Evolutionary conservation across 352 stramenopile genomes (phyloP).

Genomic region (Pythium volutum): DNA sequence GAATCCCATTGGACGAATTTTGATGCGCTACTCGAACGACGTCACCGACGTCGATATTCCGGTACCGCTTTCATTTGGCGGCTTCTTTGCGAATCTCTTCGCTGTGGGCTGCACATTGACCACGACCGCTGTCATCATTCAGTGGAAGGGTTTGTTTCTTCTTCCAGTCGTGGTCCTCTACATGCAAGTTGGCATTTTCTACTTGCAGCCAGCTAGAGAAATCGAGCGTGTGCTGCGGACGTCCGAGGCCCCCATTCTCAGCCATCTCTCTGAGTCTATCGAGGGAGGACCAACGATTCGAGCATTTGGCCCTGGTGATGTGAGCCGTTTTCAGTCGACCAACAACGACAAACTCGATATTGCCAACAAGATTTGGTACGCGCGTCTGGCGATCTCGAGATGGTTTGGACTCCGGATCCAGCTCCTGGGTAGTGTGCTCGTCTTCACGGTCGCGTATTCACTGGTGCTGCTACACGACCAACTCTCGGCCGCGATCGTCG

Average conservation of each 20-base stretch:
- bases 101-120: conserved; percentile 52
- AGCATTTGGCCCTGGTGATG: conserved; percentile 38
- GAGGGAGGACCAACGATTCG: conserved; percentile 45
- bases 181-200: conserved; percentile 41
- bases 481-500: conserved; percentile 65
- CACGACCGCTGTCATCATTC: conserved; percentile 66
- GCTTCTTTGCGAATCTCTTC: conserved; percentile 61
- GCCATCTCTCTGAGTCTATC: conserved; percentile 44
- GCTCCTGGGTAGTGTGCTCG: conserved; percentile 69
- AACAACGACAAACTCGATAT: conserved; percentile 32
- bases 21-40: conserved; percentile 87
- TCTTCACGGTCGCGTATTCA: conserved; percentile 66
- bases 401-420: conserved; percentile 82
- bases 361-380: conserved; percentile 25
- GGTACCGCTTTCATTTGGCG: conserved; percentile 20
- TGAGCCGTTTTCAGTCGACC: conserved; percentile 32
- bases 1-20: conserved; percentile 81
- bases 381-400: conserved; percentile 35
- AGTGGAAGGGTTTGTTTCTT: conserved; percentile 59
- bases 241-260: conserved; percentile 43
- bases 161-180: conserved; percentile 81
- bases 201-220: conserved; percentile 46
- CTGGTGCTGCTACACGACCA: conserved; percentile 40
- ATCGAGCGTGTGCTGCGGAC: conserved; percentile 46
- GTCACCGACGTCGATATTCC: conserved; percentile 82